These are phyloP conservation scores for Alternaria hordeiaustralica DNA, from an alignment of 2,329 filamentous ascomycete species.

Conservation along the genomic window DNA sequence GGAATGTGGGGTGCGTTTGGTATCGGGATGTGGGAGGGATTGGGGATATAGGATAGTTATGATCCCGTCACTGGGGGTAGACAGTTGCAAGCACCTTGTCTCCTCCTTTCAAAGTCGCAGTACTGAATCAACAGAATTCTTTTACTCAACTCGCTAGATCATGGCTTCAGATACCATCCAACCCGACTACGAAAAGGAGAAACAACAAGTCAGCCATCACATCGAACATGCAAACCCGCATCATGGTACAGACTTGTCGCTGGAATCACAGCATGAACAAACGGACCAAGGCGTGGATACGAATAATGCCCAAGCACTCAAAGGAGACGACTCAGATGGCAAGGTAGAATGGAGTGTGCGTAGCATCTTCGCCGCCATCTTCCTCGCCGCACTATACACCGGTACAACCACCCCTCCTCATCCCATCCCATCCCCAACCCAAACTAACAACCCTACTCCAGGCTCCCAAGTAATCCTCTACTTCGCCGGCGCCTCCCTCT, in stretches of 20 bases:
- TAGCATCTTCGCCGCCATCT: slow-evolving; percentile 45
- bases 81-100: neutral
- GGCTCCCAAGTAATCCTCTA: slow-evolving; percentile 46
- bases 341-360: slow-evolving; percentile 46
- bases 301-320: slow-evolving; percentile 43
- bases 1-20: slow-evolving; percentile 3
- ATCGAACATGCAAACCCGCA: slow-evolving; percentile 32
- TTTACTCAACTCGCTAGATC: neutral
- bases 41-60: neutral
- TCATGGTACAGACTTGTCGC: slow-evolving; percentile 19
- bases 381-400: slow-evolving; percentile 48
- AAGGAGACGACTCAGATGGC: slow-evolving; percentile 51
- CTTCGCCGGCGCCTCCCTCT: slow-evolving; percentile 41
- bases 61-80: neutral
- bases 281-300: slow-evolving; percentile 44
- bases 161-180: slow-evolving; percentile 2
- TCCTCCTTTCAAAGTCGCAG: neutral
- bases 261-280: slow-evolving; percentile 32
- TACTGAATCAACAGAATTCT: neutral
- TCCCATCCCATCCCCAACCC: neutral
- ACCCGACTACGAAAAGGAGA: slow-evolving; percentile 27
- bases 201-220: slow-evolving; percentile 30
- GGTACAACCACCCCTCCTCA: slow-evolving; percentile 7
- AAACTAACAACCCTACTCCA: slow-evolving; percentile 3
- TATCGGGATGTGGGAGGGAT: neutral